Evolutionary conservation across 139 green algal species (phyloP).

Genomic region (Ettlia oleoabundans): DNA sequence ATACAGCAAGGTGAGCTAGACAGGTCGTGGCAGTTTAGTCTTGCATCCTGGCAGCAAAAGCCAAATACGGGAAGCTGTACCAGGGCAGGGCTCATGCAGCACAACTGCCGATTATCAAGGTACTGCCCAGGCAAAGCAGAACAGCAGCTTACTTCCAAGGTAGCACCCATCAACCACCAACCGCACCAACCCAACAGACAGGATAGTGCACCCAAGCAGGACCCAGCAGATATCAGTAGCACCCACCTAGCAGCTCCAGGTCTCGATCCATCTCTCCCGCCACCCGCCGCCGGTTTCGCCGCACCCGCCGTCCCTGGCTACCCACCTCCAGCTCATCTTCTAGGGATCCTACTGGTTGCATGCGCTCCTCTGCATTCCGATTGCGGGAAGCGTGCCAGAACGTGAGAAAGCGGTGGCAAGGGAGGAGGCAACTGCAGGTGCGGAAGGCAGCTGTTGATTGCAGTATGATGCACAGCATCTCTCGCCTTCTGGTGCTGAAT

Average conservation of each 20-base stretch:
- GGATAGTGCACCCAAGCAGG: neutral
- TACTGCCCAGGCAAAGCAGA: no score
- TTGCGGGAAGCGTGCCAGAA: no score
- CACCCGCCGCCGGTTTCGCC: constrained; percentile 24
- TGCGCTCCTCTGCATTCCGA: constrained; percentile 7
- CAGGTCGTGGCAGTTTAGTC: no score
- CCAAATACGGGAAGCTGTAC: no score
- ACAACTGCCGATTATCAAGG: no score
- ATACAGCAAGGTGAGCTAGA: no score
- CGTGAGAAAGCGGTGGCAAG: neutral
- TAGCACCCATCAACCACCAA: neutral
- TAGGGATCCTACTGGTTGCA: constrained; percentile 27
- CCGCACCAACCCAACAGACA: neutral
- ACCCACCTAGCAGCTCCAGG: constrained; percentile 30
- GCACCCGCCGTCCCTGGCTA: constrained; percentile 6
- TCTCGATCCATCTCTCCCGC: constrained; percentile 27
- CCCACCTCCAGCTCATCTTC: constrained; percentile 24
- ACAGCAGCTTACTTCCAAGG: no score
- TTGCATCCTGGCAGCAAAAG: no score
- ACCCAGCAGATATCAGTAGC: neutral
- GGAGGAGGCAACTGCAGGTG: neutral
- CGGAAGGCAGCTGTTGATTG: no score
- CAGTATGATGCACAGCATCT: no score
- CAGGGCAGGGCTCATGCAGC: no score
- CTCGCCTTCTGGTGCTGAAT: neutral